Conservation (phyloP, 2,329 filamentous ascomycete genomes). For the Clonostachys sp. region DNA sequence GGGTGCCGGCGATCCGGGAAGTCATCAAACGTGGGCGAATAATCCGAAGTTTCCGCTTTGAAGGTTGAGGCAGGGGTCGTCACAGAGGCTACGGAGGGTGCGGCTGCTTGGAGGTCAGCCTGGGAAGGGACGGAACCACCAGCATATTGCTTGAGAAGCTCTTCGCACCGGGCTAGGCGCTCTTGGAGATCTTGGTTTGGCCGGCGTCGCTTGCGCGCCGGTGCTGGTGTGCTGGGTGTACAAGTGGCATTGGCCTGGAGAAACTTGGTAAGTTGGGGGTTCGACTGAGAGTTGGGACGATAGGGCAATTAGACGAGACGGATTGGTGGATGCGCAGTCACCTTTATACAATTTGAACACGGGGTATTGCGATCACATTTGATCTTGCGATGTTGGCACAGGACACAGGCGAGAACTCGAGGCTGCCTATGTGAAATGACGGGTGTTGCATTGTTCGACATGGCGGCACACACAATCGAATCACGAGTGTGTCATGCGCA, state of each 20-base stretch:
- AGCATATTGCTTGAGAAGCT: constrained; percentile 53
- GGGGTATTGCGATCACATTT: constrained; percentile 57
- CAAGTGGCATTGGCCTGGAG: constrained; percentile 53
- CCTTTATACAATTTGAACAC: constrained; percentile 57
- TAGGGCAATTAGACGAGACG: neutral
- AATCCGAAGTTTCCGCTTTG: neutral
- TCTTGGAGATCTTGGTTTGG: constrained; percentile 60
- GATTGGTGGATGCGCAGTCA: constrained; percentile 17
- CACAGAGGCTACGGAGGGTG: neutral
- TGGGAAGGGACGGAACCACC: constrained; percentile 17
- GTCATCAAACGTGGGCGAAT: constrained; percentile 1
- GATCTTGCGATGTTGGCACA: constrained; percentile 59
- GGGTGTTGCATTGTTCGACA: constrained; percentile 14
- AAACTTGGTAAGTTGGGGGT: constrained; percentile 1
- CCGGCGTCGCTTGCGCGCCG: constrained; percentile 52
- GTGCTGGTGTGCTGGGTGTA: constrained; percentile 55
- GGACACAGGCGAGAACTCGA: constrained; percentile 47
- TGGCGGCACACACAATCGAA: constrained; percentile 4
- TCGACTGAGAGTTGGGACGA: no score
- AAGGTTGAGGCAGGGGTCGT: neutral
- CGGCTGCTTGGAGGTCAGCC: neutral
- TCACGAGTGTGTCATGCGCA: no score
- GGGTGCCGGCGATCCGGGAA: constrained; percentile 15
- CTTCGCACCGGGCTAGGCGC: constrained; percentile 53
- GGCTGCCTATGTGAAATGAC: constrained; percentile 26